These are phyloP conservation scores for Diaporthe ampelina DNA, from an alignment of 2,329 filamentous ascomycete genomes.

Conservation along the genomic window DNA sequence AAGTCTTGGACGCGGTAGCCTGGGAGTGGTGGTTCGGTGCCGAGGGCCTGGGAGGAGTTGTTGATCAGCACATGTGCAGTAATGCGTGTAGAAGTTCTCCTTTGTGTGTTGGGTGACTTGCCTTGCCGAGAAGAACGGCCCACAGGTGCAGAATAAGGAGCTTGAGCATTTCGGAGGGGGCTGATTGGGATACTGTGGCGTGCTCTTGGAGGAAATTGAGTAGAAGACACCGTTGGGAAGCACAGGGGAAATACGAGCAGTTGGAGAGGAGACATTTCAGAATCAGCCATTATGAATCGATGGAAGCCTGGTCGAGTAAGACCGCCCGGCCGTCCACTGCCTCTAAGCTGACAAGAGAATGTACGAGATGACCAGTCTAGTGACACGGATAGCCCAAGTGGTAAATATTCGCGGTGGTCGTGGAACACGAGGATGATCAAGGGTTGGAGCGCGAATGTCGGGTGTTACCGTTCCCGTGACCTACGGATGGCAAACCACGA, in stretches of 20 bases:
- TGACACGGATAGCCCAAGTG: not conserved
- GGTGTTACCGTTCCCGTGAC: not conserved
- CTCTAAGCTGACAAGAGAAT: no score
- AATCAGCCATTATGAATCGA: not conserved
- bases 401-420: not conserved
- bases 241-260: not conserved
- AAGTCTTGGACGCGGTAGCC: not conserved
- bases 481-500: not conserved
- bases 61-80: no score
- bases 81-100: no score
- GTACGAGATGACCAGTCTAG: not conserved
- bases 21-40: not conserved
- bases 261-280: not conserved
- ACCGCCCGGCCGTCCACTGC: no score
- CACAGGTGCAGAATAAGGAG: not conserved
- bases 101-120: not conserved
- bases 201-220: no score
- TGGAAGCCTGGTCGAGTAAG: not conserved
- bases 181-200: no score
- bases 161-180: not conserved
- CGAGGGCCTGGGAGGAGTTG: not conserved
- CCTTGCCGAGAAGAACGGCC: not conserved
- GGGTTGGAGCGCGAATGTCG: no score
- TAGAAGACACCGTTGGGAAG: no score
- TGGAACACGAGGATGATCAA: not conserved